A percentile compares a stretch with the other conserved stretches of the same genome.
Conservation (phyloP, 2,329 filamentous ascomycete genomes). For the Metarhizium robertsii region DNA sequence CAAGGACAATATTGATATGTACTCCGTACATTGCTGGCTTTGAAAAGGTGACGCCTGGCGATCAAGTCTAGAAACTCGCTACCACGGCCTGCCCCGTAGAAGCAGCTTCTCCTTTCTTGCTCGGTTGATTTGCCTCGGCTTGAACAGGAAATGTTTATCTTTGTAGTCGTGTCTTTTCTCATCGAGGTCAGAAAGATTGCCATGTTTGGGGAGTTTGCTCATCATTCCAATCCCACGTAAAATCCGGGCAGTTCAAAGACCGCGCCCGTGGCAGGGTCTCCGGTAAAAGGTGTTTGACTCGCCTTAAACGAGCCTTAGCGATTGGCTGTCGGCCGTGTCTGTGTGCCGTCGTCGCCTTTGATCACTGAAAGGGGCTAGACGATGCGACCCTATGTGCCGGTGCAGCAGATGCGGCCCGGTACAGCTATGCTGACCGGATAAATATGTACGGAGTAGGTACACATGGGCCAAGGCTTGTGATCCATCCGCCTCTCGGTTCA, state of each 20-base stretch:
- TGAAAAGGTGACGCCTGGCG: too few relatives aligned
- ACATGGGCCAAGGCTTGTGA: not conserved
- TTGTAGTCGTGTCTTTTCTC: not conserved
- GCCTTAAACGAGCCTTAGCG: conserved; percentile 1
- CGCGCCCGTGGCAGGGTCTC: too few relatives aligned
- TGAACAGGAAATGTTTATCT: not conserved
- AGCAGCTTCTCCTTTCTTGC: not conserved
- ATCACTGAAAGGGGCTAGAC: not conserved
- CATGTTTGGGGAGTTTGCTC: not conserved
- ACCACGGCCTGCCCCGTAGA: too few relatives aligned
- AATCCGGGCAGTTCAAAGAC: not conserved
- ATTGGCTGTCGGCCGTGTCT: not conserved
- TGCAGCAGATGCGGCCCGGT: conserved; percentile 7
- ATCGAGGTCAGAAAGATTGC: too few relatives aligned
- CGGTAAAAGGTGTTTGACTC: not conserved
- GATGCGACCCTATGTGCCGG: conserved; percentile 7
- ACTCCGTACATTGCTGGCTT: too few relatives aligned
- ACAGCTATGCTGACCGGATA: not conserved
- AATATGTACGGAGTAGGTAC: too few relatives aligned
- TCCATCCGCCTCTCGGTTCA: too few relatives aligned
- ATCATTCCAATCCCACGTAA: not conserved
- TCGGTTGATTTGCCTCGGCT: not conserved
- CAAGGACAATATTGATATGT: not conserved
- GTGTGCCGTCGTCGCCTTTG: not conserved
- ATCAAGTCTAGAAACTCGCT: too few relatives aligned